Evolutionary conservation across 2,329 filamentous ascomycete species (phyloP).

Genomic region (Penicillium sclerotigenum): DNA sequence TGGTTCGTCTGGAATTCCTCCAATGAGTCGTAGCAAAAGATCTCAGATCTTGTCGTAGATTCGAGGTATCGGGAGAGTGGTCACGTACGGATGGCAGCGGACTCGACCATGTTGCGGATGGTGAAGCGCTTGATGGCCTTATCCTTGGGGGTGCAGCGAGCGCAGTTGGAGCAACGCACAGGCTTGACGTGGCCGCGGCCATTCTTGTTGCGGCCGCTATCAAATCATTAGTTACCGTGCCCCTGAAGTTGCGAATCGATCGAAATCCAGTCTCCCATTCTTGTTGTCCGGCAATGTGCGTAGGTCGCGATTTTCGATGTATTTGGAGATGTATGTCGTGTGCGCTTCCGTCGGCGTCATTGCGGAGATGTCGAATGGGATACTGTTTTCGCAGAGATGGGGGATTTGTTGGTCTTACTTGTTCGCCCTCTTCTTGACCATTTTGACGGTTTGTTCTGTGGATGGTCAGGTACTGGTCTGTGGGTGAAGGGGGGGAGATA

Average conservation of each 20-base stretch:
- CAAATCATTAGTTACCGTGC: slow-evolving; percentile 25
- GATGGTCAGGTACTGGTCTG: slow-evolving; percentile 30
- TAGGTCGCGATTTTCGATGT: slow-evolving; percentile 7
- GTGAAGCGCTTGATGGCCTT: slow-evolving; percentile 99
- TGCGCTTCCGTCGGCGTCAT: slow-evolving; percentile 21
- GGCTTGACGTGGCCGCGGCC: slow-evolving; percentile 99
- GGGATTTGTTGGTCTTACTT: slow-evolving; percentile 54
- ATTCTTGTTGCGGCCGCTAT: slow-evolving; percentile 98
- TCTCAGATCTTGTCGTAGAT: background rate
- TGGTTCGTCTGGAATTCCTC: background rate
- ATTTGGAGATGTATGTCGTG: slow-evolving; percentile 3
- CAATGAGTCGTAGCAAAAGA: background rate
- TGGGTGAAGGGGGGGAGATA: slow-evolving; percentile 23
- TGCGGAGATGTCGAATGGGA: slow-evolving; percentile 29
- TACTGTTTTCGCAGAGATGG: slow-evolving; percentile 22
- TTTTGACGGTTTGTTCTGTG: slow-evolving; percentile 55
- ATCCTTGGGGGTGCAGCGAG: slow-evolving; percentile 93
- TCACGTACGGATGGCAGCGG: slow-evolving; percentile 95
- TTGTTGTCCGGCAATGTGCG: slow-evolving; percentile 21
- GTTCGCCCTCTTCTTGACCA: slow-evolving; percentile 74
- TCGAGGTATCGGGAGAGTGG: slow-evolving; percentile 13
- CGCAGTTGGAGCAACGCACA: slow-evolving; percentile 90
- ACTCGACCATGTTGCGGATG: slow-evolving; percentile 99
- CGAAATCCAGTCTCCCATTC: slow-evolving; percentile 20
- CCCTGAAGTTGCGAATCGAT: slow-evolving; percentile 6